Evolutionary conservation across 345 rosid species (phyloP), one percentile per base, ranked within the genome.

Genomic region (Hibiscus syriacus): DNA sequence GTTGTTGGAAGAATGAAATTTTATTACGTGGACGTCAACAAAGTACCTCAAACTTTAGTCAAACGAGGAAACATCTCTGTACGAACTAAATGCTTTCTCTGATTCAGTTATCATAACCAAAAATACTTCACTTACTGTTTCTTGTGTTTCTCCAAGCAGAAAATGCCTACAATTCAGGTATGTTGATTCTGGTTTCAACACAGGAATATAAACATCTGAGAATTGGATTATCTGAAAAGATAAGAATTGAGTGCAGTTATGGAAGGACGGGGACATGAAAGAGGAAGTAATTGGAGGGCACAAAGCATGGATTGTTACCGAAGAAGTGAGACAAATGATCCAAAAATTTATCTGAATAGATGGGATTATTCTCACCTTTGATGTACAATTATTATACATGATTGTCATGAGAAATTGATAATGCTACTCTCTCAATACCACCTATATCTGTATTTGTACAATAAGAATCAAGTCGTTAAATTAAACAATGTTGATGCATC

Each of bases 121-220:
- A n/a, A n/a, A n/a, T n/a, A n/a, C n/a, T n/a, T n/a, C n/a, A n/a
- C n/a, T n/a, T n/a, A n/a, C n/a, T n/a, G n/a, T n/a, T n/a, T n/a
- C n/a, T n/a, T n/a, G 12, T 23, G 2, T 36, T 2, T 59, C 20
- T 10, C 17, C 26, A 55, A 50, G 49, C 89, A 90, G 97, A 93
- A 90, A 85, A 93, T 93, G 96, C 97, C 98, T 0, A 88, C 97
- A 30, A 84, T 93, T 74, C 97, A 93, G 98, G 98, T 92, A 34
- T 29, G 60, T 29, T 38, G 9, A 0, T 32, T 6, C 56, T 11
- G 29, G 23, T n/a, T n/a, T n/a, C n/a, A n/a, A n/a, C n/a, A n/a
- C n/a, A n/a, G n/a, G n/a, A n/a, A n/a, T n/a, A n/a, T n/a, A n/a
- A n/a, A n/a, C n/a, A n/a, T n/a, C n/a, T n/a, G n/a, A n/a, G n/a